Evolutionary conservation across 2,329 filamentous ascomycete species (phyloP).

Genomic region (Shiraia sp.): DNA sequence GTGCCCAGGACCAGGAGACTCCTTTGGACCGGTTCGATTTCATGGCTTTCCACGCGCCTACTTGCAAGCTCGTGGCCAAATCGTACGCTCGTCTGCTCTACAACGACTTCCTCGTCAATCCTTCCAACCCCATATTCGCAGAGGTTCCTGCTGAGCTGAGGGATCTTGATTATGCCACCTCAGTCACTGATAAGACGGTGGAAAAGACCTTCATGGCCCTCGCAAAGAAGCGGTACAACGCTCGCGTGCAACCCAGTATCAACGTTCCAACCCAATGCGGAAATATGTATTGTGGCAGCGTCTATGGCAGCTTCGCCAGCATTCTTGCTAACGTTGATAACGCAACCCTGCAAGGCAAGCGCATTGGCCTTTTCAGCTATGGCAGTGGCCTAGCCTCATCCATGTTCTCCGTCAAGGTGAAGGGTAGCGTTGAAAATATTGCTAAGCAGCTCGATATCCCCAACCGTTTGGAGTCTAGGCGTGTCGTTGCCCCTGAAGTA

Average conservation of each 20-base stretch:
- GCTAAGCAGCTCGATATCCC: conserved; percentile 54
- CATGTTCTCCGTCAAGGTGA: conserved; percentile 55
- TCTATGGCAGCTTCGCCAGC: conserved; percentile 55
- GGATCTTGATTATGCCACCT: conserved; percentile 51
- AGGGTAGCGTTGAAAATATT: conserved; percentile 52
- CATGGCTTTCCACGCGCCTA: conserved; percentile 60
- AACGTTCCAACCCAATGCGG: conserved; percentile 57
- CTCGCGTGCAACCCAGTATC: conserved; percentile 55
- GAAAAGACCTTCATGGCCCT: conserved; percentile 59
- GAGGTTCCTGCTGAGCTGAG: conserved; percentile 55
- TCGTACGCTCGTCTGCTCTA: conserved; percentile 57
- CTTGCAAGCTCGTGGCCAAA: conserved; percentile 60
- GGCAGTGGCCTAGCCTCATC: conserved; percentile 57
- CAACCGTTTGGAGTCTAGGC: conserved; percentile 49
- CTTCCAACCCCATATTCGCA: conserved; percentile 53
- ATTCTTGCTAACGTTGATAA: conserved; percentile 52
- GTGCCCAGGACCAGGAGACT: conserved; percentile 46
- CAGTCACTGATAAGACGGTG: conserved; percentile 55
- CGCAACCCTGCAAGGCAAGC: conserved; percentile 54
- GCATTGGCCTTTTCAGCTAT: conserved; percentile 57
- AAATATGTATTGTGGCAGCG: conserved; percentile 60
- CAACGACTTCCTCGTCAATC: conserved; percentile 56
- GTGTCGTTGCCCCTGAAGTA: conserved; percentile 51
- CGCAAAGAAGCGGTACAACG: conserved; percentile 56
- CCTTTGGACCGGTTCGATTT: conserved; percentile 58